Conservation (phyloP, 805 yeast genomes). For the Candida ipomoeae region DNA sequence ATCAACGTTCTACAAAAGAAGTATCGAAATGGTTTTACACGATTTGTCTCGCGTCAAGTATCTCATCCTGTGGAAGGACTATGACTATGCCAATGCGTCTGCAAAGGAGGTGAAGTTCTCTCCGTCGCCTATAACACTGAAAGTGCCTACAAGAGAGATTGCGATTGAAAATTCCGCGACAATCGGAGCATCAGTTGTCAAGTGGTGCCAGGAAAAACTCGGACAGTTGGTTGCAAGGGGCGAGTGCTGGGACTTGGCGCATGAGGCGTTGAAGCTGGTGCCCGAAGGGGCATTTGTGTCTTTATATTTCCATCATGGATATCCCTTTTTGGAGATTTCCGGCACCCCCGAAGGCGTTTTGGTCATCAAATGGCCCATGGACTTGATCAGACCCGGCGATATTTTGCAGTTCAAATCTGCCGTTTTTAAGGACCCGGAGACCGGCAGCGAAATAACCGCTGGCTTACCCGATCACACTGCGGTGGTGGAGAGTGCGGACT, state of each 20-base stretch:
- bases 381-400: constrained; percentile 51
- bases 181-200: constrained; percentile 36
- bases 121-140: constrained; percentile 41
- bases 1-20: no score
- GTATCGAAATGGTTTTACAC: constrained; percentile 24
- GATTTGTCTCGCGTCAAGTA: constrained; percentile 40
- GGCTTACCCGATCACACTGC: constrained; percentile 56
- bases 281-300: constrained; percentile 58
- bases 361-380: constrained; percentile 21
- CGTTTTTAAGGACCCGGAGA: constrained; percentile 33
- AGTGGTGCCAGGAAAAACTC: no score
- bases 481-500: constrained; percentile 28
- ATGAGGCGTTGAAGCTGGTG: constrained; percentile 48
- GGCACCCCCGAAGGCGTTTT: constrained; percentile 20
- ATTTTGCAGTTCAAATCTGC: constrained; percentile 46
- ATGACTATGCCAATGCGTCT: constrained; percentile 18
- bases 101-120: constrained; percentile 28
- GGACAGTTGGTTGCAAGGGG: constrained; percentile 52
- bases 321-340: constrained; percentile 29
- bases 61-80: constrained; percentile 39
- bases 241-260: constrained; percentile 61
- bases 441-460: constrained; percentile 32
- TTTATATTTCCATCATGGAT: constrained; percentile 46
- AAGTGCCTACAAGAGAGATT: constrained; percentile 27
- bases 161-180: constrained; percentile 19